These are phyloP conservation scores for Fusarium robinianum DNA, from an alignment of 2,329 filamentous ascomycete genomes.

Conservation along the genomic window DNA sequence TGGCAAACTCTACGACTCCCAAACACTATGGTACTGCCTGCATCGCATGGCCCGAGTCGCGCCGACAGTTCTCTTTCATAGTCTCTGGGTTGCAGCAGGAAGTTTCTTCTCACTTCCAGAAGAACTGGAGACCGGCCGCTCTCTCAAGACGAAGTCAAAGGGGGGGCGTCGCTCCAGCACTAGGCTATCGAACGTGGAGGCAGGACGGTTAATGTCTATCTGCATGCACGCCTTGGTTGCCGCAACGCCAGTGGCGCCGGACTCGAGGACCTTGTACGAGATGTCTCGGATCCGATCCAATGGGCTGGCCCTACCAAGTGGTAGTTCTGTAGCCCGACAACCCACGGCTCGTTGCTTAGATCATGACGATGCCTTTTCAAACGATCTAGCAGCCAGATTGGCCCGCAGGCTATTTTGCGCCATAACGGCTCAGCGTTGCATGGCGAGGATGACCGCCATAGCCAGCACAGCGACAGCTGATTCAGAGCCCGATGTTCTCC, in stretches of 20 bases:
- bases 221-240: conserved; percentile 67
- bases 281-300: conserved; percentile 64
- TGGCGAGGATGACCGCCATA: conserved; percentile 51
- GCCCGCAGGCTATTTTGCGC: conserved; percentile 63
- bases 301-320: conserved; percentile 54
- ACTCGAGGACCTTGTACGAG: conserved; percentile 56
- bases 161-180: conserved; percentile 43
- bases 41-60: conserved; percentile 61
- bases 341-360: conserved; percentile 57
- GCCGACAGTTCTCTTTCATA: conserved; percentile 64
- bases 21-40: conserved; percentile 67
- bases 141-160: conserved; percentile 35
- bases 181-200: conserved; percentile 53
- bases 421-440: conserved; percentile 57
- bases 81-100: conserved; percentile 65
- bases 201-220: conserved; percentile 60
- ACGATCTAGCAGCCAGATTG: conserved; percentile 62
- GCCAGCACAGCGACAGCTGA: conserved; percentile 39
- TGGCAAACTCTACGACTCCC: conserved; percentile 60
- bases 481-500: conserved; percentile 50
- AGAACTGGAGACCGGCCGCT: conserved; percentile 46
- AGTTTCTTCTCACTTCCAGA: conserved; percentile 62
- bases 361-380: conserved; percentile 66
- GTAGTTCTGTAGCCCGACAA: conserved; percentile 52
- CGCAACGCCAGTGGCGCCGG: conserved; percentile 55